phyloP scores from a whole-genome alignment of 345 rosid species.

The Erucastrum elatum region DNA sequence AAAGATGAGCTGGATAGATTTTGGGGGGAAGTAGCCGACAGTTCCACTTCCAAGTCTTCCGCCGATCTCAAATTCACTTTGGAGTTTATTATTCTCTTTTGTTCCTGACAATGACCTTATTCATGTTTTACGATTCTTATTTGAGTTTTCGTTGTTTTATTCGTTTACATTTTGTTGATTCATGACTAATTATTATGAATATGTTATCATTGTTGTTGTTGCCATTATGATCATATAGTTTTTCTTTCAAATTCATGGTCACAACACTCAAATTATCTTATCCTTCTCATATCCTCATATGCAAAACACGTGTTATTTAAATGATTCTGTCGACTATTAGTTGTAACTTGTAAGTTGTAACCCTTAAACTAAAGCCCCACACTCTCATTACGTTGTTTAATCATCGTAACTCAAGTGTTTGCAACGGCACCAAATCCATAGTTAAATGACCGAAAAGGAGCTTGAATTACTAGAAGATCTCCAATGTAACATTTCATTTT shows the following conservation, averaged over 20 bases:
- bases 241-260: background rate
- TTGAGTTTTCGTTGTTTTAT: background rate
- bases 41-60: conserved; percentile 32
- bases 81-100: conserved; percentile 6
- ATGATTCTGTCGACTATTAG: background rate
- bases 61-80: conserved; percentile 33
- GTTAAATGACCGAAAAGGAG: background rate
- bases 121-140: conserved; percentile 9
- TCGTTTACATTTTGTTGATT: background rate
- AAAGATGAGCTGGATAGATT: conserved; percentile 28
- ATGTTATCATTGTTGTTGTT: background rate
- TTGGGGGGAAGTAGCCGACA: conserved; percentile 26
- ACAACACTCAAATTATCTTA: background rate
- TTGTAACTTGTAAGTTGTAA: conserved; percentile 16
- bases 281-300: background rate
- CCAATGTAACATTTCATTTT: too few relatives aligned
- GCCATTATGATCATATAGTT: background rate
- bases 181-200: background rate
- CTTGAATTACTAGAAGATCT: background rate
- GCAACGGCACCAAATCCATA: background rate
- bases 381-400: background rate
- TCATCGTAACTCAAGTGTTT: conserved; percentile 16
- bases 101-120: conserved; percentile 25
- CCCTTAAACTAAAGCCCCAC: conserved; percentile 2
- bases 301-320: background rate